Base-by-base conservation (phyloP, 169 alveolate genomes). In the Plasmodium gaboni region DNA sequence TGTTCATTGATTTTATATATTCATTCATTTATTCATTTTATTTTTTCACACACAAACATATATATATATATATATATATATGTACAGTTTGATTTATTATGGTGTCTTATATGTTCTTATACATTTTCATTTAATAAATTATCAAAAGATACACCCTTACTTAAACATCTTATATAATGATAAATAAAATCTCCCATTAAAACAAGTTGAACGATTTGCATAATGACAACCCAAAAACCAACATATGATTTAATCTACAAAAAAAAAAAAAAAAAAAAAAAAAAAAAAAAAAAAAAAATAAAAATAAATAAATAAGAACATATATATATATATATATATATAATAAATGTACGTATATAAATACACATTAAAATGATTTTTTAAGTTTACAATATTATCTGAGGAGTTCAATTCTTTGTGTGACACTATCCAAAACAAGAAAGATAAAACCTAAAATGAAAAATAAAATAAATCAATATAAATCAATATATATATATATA, bases 341-440 rank as follows among this genome's bases (percentile, higher is more conserved):
- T 51, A 51, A 51, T 38, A 13, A 17, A 74, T 19, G 42, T n/a
- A 28, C 24, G 28, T 42, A 73, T 48, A 42, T 73, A 59, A 24
- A 73, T 73, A 15, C 44, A 73, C n/a, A 22, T 48, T 3, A 8
- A 64, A 22, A 28, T 10, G 15, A 57, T 26, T 10, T 48, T 60
- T 10, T 32, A 13, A 6, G 17, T 63, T 88, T 88, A 61, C 88
- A 51, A 93, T 86, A 68, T 89, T 92, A 44, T 95, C 95, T 19
- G 76, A 93, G 70, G 96, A 93, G 76, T 97, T 97, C 64, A 97
- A 85, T 83, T 97, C 99, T 42, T 85, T 88, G 94, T 93, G 95
- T 72, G 99, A 93, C 8, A 98, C 93, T n/a, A 97, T 69, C 99
- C 99, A 97, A 94, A 97, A 97, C 24, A 96, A 92, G 74, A 96